Percentiles rank a stretch among this genome's conserved stretches.
Conservation (phyloP, 1,284 basidiomycete species). For the Fomitopsis betulina region DNA sequence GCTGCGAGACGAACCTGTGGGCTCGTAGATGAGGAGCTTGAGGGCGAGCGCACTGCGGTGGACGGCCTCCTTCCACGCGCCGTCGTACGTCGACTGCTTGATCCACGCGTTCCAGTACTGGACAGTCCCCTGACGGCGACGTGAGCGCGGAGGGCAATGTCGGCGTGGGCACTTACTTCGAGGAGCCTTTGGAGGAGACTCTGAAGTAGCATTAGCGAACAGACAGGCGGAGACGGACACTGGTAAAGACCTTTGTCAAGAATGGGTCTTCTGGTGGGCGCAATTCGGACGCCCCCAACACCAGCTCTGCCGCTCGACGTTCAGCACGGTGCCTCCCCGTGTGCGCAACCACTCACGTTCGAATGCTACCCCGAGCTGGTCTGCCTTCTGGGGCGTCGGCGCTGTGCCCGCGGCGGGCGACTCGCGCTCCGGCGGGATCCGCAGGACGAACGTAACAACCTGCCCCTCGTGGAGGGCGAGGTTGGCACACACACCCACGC, state of each 20-base stretch:
- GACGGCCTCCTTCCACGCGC: slow-evolving; percentile 92
- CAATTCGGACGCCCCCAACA: slow-evolving; percentile 45
- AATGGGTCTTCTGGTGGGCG: slow-evolving; percentile 54
- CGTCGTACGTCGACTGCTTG: slow-evolving; percentile 74
- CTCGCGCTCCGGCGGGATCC: slow-evolving; percentile 47
- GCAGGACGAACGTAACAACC: slow-evolving; percentile 78
- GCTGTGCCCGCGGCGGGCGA: slow-evolving; percentile 18
- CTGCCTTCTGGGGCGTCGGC: slow-evolving; percentile 34
- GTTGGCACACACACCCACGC: slow-evolving; percentile 46
- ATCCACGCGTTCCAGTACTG: slow-evolving; percentile 90
- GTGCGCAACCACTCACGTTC: slow-evolving; percentile 30
- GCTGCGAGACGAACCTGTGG: slow-evolving; percentile 47
- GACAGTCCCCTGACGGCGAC: slow-evolving; percentile 55
- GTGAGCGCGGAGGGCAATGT: not conserved
- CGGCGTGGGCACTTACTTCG: slow-evolving; percentile 32
- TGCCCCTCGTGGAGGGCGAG: slow-evolving; percentile 78
- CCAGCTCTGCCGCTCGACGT: slow-evolving; percentile 30
- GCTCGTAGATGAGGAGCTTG: slow-evolving; percentile 82
- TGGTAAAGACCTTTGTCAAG: slow-evolving; percentile 48
- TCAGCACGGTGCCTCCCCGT: not conserved
- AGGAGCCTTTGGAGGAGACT: slow-evolving; percentile 52
- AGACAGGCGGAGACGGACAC: not conserved
- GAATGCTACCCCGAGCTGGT: slow-evolving; percentile 44
- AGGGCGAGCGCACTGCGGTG: slow-evolving; percentile 84
- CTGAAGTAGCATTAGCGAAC: slow-evolving; percentile 19